phyloP scores from a whole-genome alignment of 495 filamentous ascomycete genomes.

The Hypoxylon trugodes region DNA sequence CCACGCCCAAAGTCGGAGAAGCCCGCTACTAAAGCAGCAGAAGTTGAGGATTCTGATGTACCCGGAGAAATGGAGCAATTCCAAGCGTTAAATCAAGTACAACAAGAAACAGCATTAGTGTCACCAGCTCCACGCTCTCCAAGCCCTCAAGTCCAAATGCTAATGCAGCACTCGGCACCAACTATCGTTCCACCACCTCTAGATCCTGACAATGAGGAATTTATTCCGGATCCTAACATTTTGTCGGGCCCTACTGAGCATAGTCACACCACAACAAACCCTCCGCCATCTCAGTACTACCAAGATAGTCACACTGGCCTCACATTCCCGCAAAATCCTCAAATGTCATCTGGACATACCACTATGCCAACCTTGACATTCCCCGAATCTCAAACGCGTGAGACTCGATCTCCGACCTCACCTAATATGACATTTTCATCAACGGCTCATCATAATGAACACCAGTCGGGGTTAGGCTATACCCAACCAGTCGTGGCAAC shows the following conservation, averaged over 20 bases:
- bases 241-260: conserved; percentile 32
- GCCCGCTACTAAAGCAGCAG: conserved; percentile 21
- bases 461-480: neutral
- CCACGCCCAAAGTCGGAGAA: conserved; percentile 35
- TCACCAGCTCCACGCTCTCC: neutral
- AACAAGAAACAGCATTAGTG: neutral
- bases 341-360: conserved; percentile 3
- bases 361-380: conserved; percentile 33
- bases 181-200: neutral
- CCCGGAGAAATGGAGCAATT: conserved; percentile 17
- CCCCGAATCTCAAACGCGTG: conserved; percentile 30
- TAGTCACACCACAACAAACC: conserved; percentile 10
- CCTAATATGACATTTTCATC: conserved; percentile 20
- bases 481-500: conserved; percentile 4
- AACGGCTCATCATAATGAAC: conserved; percentile 12
- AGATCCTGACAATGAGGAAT: conserved; percentile 43
- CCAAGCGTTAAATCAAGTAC: conserved; percentile 1
- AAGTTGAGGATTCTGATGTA: conserved; percentile 27
- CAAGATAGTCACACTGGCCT: conserved; percentile 11
- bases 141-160: neutral
- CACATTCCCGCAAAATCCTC: conserved; percentile 24
- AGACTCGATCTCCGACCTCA: conserved; percentile 13
- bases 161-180: conserved; percentile 1
- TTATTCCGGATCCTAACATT: conserved; percentile 42
- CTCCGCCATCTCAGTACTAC: conserved; percentile 29